Evolutionary conservation across 1,139 yeast genomes (phyloP), one percentile per base, ranked within the genome.

Genomic region (Blastobotrys proliferans): DNA sequence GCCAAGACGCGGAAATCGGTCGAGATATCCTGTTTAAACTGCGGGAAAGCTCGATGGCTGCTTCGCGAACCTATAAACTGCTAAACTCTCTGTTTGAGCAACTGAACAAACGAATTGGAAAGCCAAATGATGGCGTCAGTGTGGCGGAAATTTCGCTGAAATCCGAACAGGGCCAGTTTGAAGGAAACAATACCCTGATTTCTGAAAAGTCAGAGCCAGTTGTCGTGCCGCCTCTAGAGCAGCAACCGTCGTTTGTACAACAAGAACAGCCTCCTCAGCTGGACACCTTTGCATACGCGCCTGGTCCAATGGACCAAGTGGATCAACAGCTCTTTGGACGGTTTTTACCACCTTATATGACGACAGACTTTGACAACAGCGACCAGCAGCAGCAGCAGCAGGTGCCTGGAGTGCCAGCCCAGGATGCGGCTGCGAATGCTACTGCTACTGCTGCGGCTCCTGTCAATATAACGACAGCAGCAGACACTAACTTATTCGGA

Each of bases 271-370:
- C 6, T 27, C 13, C 6, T 27, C 13, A 27, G 13, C 13, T 5
- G 13, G 13, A 4, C 16, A n/a, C 6, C 16, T 6, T 13, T 9
- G 32, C 6, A 16, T 36, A 25, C 16, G 35, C 34, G 11, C 24
- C 30, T 14, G 94, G 94, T 4, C 81, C 83, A 16, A 81, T 86
- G 71, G 95, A 86, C 61, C 83, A 81, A 53, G 66, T 86, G 37
- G 95, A 87, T 61, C 77, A 86, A 48, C 92, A 85, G 58, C 73
- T 87, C 11, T 86, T 87, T 67, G 95, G 95, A 0, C 69, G 84
- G 40, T 81, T 83, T 53, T 61, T 86, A 43, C 95, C 95, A 3
- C 94, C 94, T 1, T 85, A 84, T 56, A 84, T 84, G 94, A 22
- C 24, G 6, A 16, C 26, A 10, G 3, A 25, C 22, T 6, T 14